These are phyloP conservation scores for Mimosa pudica DNA, from an alignment of 306 rosid genomes.

Conservation along the genomic window DNA sequence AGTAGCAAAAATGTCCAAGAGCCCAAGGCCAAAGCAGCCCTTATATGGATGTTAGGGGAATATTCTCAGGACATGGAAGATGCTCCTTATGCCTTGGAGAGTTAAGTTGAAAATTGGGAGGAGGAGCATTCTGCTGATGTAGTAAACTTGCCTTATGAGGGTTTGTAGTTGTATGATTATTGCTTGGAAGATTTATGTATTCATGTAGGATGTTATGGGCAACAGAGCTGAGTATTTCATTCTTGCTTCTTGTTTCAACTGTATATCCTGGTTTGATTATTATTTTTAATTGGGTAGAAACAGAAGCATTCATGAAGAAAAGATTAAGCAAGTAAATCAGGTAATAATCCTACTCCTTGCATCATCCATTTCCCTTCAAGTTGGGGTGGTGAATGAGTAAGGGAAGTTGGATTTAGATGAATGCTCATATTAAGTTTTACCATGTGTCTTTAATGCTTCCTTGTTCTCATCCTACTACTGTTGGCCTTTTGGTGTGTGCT, in stretches of 20 bases:
- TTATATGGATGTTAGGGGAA: slow-evolving; percentile 99
- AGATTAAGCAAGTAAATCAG: too few relatives aligned
- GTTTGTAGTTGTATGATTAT: slow-evolving; percentile 20
- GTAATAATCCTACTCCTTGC: neutral
- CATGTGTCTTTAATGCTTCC: slow-evolving; percentile 8
- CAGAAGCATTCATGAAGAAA: neutral
- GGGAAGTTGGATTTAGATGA: neutral
- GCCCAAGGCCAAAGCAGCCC: slow-evolving; percentile 98
- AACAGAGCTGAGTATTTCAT: slow-evolving; percentile 9
- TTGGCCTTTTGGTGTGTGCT: neutral
- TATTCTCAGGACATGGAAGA: slow-evolving; percentile 97
- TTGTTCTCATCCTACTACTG: slow-evolving; percentile 12
- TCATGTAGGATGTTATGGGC: slow-evolving; percentile 4
- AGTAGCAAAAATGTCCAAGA: slow-evolving; percentile 98
- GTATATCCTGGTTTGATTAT: neutral
- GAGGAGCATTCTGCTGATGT: slow-evolving; percentile 98
- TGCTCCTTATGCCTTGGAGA: slow-evolving; percentile 90
- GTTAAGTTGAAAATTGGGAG: slow-evolving; percentile 90
- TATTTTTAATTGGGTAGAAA: neutral
- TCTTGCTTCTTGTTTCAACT: slow-evolving; percentile 16
- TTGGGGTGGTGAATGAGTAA: neutral
- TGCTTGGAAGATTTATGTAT: slow-evolving; percentile 12
- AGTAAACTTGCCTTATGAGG: slow-evolving; percentile 21
- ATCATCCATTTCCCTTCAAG: neutral
- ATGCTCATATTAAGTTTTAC: neutral